A percentile compares a stretch with the other conserved stretches of the same genome.
Evolutionary conservation across 495 filamentous ascomycete species (phyloP).

Genomic region (Poronia punctata): DNA sequence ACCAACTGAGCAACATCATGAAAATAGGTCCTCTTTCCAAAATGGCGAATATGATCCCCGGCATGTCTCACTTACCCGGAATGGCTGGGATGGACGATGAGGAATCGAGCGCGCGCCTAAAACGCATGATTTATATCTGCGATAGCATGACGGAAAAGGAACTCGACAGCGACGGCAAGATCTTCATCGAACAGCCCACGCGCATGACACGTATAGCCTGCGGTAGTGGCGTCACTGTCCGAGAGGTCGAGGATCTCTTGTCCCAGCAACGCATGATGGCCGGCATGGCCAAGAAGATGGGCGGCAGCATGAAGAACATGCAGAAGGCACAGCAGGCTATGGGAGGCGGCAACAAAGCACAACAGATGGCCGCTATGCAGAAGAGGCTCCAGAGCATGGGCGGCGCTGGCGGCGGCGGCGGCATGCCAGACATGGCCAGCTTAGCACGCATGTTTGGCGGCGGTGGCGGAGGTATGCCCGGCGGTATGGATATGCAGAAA

Average conservation of each 20-base stretch:
- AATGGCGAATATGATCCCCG: constrained; percentile 98
- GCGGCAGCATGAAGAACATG: constrained; percentile 94
- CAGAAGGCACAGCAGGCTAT: constrained; percentile 85
- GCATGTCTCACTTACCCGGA: constrained; percentile 66
- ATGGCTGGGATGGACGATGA: constrained; percentile 96
- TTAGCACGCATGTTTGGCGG: constrained; percentile 83
- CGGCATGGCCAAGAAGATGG: constrained; percentile 98
- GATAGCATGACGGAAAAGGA: constrained; percentile 96
- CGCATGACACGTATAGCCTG: constrained; percentile 89
- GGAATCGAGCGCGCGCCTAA: constrained; percentile 83
- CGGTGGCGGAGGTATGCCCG: constrained; percentile 46
- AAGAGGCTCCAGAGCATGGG: constrained; percentile 91
- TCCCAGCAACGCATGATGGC: constrained; percentile 99
- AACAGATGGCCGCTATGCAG: constrained; percentile 97
- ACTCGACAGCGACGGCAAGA: constrained; percentile 87
- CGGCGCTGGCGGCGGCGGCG: constrained; percentile 46
- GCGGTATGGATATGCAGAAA: constrained; percentile 71
- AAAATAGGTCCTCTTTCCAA: constrained; percentile 98
- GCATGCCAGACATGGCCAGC: constrained; percentile 72
- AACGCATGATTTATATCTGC: constrained; percentile 98
- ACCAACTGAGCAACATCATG: constrained; percentile 96
- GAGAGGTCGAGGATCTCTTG: constrained; percentile 95
- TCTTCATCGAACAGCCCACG: constrained; percentile 86
- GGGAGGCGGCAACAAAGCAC: constrained; percentile 76
- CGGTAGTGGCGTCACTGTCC: constrained; percentile 82